Base-by-base conservation (phyloP, 2,329 filamentous ascomycete species). In the Neophaeococcomyces aloes region DNA sequence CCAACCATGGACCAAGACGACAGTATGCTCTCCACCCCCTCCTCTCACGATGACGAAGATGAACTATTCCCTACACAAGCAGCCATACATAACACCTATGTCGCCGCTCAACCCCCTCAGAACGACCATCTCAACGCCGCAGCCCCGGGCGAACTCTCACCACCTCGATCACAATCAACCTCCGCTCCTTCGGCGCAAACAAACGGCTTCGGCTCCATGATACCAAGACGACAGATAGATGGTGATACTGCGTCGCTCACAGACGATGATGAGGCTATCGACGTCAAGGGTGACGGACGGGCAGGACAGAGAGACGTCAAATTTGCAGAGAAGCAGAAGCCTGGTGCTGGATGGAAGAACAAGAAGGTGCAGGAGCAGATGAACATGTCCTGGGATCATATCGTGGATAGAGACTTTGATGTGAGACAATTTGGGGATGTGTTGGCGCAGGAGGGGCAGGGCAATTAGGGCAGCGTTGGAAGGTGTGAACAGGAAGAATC, bases 351-450 rank as follows among this genome's bases (percentile, higher is more conserved):
- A 7, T 79, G 74, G 73, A 66, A 65, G 51, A 75, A 66, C 48
- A 74, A 72, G 58, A 76, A 75, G 54, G 70, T 72, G 4, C 58
- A 69, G 48, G 75, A 78, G 47, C 76, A 79, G 43, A 71, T 66
- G 51, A 61, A 68, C 33, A 63, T 71, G 19, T 70, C 68, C 14
- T 65, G 66, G 64, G 68, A 70, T 21, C 55, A 54, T 48, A 52
- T 79, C 36, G 55, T 74, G 38, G 72, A 79, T 56, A 66, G 65
- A 52, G 67, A 73, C 33, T 74, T 72, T 52, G 70, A 60, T 54
- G 54, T 69, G 11, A 49, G 44, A 29, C 50, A 53, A 35, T 56
- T 50, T 42, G 54, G 54, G n/a, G 54, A 56, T 43, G 45, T 52
- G 15, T 27, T 44, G 19, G 32, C 23, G 31, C 31, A 33, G n/a